A percentile compares a stretch with the other conserved stretches of the same genome.
Evolutionary conservation across 352 stramenopile species (phyloP).

Genomic region (Globisporangium camurandrum): DNA sequence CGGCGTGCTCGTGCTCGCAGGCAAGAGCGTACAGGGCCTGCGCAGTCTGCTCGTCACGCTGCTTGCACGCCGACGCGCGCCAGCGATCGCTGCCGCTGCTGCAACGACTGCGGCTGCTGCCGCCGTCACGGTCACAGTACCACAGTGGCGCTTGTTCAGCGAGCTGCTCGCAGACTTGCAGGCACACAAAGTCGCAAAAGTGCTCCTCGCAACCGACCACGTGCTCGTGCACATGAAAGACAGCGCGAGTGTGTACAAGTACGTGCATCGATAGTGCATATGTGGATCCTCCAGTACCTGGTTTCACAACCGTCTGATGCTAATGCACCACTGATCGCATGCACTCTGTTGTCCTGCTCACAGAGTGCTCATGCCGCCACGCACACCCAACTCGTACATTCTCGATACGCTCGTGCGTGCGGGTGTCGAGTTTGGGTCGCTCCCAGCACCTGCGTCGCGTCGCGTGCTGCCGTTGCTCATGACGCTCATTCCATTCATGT

Average conservation of each 20-base stretch:
- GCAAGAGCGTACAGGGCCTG: constrained; percentile 25
- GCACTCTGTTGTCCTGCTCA: too few species aligned
- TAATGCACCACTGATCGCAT: constrained; percentile 5
- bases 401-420: constrained; percentile 49
- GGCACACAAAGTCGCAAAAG: constrained; percentile 41
- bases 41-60: constrained; percentile 16
- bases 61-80: constrained; percentile 6
- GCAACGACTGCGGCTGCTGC: constrained; percentile 10
- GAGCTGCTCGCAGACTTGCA: constrained; percentile 47
- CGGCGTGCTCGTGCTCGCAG: constrained; percentile 30
- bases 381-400: constrained; percentile 65
- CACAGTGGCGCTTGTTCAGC: constrained; percentile 65
- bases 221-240: constrained; percentile 49
- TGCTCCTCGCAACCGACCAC: constrained; percentile 53
- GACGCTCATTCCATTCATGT: constrained; percentile 69
- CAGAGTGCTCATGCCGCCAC: constrained; percentile 65
- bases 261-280: constrained; percentile 14
- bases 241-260: constrained; percentile 44
- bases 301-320: not conserved
- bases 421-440: constrained; percentile 63
- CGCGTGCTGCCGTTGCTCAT: constrained; percentile 48
- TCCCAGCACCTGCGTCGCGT: constrained; percentile 35
- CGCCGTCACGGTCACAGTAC: constrained; percentile 6
- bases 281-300: too few species aligned
- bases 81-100: constrained; percentile 6